phyloP scores from a whole-genome alignment of 2,329 filamentous ascomycete species.

The Fusarium sororula region DNA sequence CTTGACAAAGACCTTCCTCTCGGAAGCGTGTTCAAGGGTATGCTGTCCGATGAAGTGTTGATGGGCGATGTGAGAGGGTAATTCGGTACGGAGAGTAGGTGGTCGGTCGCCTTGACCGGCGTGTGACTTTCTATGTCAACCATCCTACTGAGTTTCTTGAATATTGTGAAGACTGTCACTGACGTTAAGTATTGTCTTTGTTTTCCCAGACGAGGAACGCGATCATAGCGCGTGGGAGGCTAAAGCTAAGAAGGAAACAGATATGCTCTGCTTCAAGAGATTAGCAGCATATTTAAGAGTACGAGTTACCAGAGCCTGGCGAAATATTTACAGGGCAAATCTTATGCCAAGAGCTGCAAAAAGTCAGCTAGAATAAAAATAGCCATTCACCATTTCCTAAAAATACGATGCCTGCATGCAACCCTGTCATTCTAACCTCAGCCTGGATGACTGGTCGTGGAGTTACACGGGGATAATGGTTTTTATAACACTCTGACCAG shows the following conservation, averaged over 20 bases:
- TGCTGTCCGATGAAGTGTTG: not conserved
- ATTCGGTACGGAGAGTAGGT: fast-evolving
- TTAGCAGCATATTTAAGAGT: fast-evolving
- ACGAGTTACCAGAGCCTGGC: not conserved
- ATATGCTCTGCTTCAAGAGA: not conserved
- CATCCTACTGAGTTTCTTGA: fast-evolving
- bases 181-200: fast-evolving
- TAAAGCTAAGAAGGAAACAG: not conserved
- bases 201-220: fast-evolving
- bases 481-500: not conserved
- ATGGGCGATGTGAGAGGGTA: not conserved
- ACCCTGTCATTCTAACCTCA: fast-evolving
- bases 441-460: not conserved
- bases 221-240: fast-evolving
- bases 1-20: fast-evolving
- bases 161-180: fast-evolving
- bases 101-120: not conserved
- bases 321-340: fast-evolving
- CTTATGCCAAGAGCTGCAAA: not conserved
- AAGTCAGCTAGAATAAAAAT: fast-evolving
- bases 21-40: not conserved
- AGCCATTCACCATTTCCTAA: not conserved
- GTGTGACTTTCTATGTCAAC: not conserved
- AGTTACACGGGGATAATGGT: fast-evolving
- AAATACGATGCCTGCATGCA: too few relatives aligned